These are phyloP conservation scores for Pseudognaphalium luteoalbum DNA, from an alignment of 129 eudicot species.

Conservation along the genomic window DNA sequence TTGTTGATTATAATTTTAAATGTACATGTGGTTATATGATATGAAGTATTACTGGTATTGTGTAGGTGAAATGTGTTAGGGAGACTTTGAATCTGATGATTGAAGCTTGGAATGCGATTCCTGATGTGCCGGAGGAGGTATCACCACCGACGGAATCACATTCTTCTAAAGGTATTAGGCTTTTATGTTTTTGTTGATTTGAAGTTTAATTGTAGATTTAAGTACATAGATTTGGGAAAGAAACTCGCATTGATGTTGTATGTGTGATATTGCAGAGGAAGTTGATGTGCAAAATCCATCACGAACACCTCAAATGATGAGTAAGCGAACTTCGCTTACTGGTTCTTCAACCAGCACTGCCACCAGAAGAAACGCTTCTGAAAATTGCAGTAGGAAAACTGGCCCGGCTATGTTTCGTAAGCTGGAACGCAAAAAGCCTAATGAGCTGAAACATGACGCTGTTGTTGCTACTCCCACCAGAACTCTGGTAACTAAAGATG, in stretches of 20 bases:
- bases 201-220: background rate
- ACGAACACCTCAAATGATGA: slow-evolving; percentile 40
- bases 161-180: slow-evolving; percentile 51
- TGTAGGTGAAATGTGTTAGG: slow-evolving; percentile 78
- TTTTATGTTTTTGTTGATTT: background rate
- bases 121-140: slow-evolving; percentile 57
- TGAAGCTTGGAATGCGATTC: slow-evolving; percentile 77
- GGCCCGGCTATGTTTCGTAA: slow-evolving; percentile 66
- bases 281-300: slow-evolving; percentile 53
- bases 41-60: background rate
- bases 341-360: slow-evolving; percentile 40
- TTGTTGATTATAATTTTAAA: background rate
- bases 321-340: slow-evolving; percentile 23
- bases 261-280: slow-evolving; percentile 39
- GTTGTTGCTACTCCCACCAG: slow-evolving; percentile 30
- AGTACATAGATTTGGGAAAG: background rate
- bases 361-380: slow-evolving; percentile 41
- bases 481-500: slow-evolving; percentile 30
- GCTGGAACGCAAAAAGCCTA: slow-evolving; percentile 58
- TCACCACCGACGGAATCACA: slow-evolving; percentile 44
- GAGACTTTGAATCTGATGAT: slow-evolving; percentile 79
- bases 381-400: slow-evolving; percentile 35
- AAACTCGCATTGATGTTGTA: background rate
- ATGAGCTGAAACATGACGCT: slow-evolving; percentile 37
- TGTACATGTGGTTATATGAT: background rate